Percentiles rank a stretch among this genome's conserved stretches.
Evolutionary conservation across 176 grass and related monocot genomes (phyloP).

Genomic region (Ampelocalamus luodianensis): DNA sequence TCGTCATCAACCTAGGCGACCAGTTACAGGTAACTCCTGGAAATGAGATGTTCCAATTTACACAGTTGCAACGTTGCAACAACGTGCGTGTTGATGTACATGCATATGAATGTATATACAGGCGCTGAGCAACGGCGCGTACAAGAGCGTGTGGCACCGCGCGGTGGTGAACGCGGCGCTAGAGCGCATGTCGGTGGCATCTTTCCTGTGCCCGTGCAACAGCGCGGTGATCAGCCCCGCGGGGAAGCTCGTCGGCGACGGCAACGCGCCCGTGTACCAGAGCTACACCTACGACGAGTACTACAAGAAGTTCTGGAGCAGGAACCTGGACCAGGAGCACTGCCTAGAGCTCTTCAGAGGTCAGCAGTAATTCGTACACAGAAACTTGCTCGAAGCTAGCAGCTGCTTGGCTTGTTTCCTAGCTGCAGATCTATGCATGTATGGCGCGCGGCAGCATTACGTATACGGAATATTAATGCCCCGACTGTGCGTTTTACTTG

Average conservation of each 20-base stretch:
- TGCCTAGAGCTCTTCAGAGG: slow-evolving; percentile 73
- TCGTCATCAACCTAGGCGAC: slow-evolving; percentile 86
- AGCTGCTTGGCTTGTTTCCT: neutral
- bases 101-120: slow-evolving; percentile 4
- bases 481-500: neutral
- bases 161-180: slow-evolving; percentile 74
- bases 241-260: slow-evolving; percentile 39
- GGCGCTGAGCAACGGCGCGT: slow-evolving; percentile 81
- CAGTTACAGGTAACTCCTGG: slow-evolving; percentile 64
- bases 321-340: slow-evolving; percentile 84
- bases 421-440: neutral
- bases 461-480: neutral
- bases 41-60: neutral
- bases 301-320: slow-evolving; percentile 82
- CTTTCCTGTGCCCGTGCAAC: slow-evolving; percentile 94
- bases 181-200: slow-evolving; percentile 86
- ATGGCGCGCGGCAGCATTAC: too few relatives aligned
- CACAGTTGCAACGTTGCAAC: neutral
- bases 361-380: neutral
- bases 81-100: neutral
- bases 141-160: slow-evolving; percentile 93
- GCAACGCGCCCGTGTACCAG: slow-evolving; percentile 41
- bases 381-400: neutral
- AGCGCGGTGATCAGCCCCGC: slow-evolving; percentile 68
- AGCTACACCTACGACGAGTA: slow-evolving; percentile 81